Base-by-base conservation (phyloP, 306 rosid genomes). In the Quercus robur region DNA sequence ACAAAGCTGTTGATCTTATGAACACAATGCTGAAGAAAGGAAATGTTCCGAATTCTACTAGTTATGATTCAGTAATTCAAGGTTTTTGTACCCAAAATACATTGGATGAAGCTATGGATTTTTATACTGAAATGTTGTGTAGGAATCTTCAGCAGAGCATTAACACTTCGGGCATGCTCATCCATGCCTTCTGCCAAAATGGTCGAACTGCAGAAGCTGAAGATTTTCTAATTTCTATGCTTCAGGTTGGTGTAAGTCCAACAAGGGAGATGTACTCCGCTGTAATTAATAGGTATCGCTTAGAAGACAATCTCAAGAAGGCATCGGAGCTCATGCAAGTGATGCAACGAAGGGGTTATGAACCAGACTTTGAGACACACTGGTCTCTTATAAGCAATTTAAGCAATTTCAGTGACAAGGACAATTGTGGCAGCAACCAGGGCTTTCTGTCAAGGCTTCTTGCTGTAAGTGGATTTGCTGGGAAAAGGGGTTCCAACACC, bases 361-460 rank as follows among this genome's bases (percentile, higher is more conserved):
- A 90, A 78, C 97, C 97, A 70, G 98, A 95, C 81, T 95, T 95
- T 76, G 91, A 95, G 74, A 88, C 85, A 51, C 99, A 95, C 66
- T 93, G 98, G 99, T 95, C 99, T 78, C 89, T 93, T 77, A 84
- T 95, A 73, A 91, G 92, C 88, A 88, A 91, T 72, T 84, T 95
- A 41, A 90, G 85, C 72, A 81, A 72, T 61, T 84, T 70, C 33
- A 74, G 77, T 62, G 73, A 72, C 71, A 91, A 90, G 81, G 76
- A 61, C 70, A 51, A 35, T 28, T 80, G 78, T 69, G 82, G 71
- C 75, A 85, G 80, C 19, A 75, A 75, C 83, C 82, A 79, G 87
- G 95, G 98, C 33, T 91, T 95, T 86, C 86, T 95, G 56, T 81
- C 94, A 30, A 88, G 86, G 72, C 97, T 95, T 77, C 99, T 91